Conservation (phyloP, 768 basidiomycete genomes). For the Phallus indusiatus region DNA sequence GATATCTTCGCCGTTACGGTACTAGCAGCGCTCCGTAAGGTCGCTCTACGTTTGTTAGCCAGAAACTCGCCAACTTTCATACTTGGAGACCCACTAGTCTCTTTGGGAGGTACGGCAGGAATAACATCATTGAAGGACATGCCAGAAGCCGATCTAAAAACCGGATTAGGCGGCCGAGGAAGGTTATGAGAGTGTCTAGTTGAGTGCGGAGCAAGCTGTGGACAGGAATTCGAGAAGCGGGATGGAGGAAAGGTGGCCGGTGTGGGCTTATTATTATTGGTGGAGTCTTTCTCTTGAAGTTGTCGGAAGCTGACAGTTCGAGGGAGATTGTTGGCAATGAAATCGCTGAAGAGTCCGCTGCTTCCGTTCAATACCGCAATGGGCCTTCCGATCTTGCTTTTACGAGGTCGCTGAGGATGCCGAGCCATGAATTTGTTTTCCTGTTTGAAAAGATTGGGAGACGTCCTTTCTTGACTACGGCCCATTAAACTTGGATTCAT, state of each 20-base stretch:
- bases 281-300: neutral
- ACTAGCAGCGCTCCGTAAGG: neutral
- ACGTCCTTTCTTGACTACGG: no score
- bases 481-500: no score
- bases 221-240: neutral
- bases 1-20: neutral
- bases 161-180: neutral
- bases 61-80: neutral
- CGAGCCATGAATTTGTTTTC: no score
- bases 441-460: no score
- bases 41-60: neutral
- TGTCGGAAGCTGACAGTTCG: neutral
- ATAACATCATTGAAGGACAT: neutral
- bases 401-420: slow-evolving; percentile 7
- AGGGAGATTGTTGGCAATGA: neutral
- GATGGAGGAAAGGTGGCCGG: neutral
- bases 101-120: neutral
- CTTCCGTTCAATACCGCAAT: neutral
- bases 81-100: neutral
- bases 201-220: neutral
- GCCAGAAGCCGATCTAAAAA: neutral
- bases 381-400: slow-evolving; percentile 5
- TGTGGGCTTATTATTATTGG: neutral
- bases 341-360: neutral
- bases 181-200: neutral